These are phyloP conservation scores for Syzygium malaccense DNA, from an alignment of 441 rosid species.

Conservation along the genomic window DNA sequence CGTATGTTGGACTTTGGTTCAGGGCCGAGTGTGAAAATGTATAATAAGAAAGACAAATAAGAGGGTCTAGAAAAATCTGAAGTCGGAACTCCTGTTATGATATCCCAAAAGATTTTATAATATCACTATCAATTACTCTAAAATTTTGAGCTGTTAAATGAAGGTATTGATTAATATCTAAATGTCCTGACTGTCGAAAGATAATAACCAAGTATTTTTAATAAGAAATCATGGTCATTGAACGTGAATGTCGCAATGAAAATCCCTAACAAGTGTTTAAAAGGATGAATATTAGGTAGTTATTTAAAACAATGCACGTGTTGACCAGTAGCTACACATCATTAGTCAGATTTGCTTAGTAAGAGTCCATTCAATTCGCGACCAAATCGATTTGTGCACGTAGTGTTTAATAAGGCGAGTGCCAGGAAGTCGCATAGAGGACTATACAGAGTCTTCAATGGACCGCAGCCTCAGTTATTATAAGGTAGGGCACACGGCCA, in stretches of 20 bases:
- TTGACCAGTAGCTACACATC: background rate
- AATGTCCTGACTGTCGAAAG: background rate
- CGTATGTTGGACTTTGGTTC: background rate
- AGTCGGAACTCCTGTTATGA: rapidly evolving
- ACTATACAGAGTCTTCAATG: background rate
- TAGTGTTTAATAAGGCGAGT: background rate
- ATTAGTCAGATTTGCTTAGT: background rate
- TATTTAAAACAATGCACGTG: background rate
- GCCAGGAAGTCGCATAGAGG: background rate
- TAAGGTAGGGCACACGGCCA: background rate
- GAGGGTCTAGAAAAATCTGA: rapidly evolving
- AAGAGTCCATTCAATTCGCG: background rate
- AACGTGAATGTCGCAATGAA: background rate
- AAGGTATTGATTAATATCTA: background rate
- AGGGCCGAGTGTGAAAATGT: background rate
- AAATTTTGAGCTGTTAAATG: background rate
- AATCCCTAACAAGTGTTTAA: background rate
- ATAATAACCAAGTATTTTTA: background rate
- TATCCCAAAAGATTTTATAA: rapidly evolving
- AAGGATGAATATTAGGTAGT: background rate
- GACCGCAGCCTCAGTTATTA: background rate
- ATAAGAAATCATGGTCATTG: background rate
- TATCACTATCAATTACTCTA: background rate
- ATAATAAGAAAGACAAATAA: background rate
- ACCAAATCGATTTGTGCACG: background rate